Evolutionary conservation across 208 protist genomes (phyloP).

Genomic region (Perkinsela sp.): DNA sequence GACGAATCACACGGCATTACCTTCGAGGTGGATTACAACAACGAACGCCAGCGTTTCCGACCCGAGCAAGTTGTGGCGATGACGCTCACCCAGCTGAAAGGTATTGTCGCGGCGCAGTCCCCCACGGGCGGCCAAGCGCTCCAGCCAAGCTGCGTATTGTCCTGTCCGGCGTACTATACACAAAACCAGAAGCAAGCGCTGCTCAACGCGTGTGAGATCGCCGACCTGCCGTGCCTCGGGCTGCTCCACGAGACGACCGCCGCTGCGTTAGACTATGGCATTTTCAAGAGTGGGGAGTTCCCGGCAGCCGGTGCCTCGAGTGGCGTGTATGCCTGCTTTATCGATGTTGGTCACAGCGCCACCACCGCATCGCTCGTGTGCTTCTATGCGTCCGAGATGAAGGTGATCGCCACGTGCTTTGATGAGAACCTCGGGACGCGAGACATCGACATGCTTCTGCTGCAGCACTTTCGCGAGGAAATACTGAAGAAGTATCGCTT

Average conservation of each 20-base stretch:
- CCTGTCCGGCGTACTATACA: conserved; percentile 53
- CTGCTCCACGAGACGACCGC: conserved; percentile 65
- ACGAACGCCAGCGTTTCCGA: conserved; percentile 28
- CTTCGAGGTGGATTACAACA: conserved; percentile 46
- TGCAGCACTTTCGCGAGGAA: conserved; percentile 27
- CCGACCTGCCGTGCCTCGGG: conserved; percentile 48
- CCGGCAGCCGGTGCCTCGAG: conserved; percentile 20
- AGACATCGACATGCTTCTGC: conserved; percentile 44
- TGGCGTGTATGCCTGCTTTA: conserved; percentile 34
- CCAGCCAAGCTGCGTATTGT: conserved; percentile 29
- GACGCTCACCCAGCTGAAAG: conserved; percentile 38
- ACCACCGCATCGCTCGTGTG: conserved; percentile 32
- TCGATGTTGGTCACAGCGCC: conserved; percentile 54
- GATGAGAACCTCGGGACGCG: conserved; percentile 44
- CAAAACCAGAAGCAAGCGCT: conserved; percentile 38
- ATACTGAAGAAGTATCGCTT: conserved; percentile 56
- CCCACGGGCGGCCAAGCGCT: not conserved
- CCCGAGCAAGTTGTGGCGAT: conserved; percentile 70
- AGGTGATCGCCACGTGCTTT: conserved; percentile 31
- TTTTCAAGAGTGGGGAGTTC: conserved; percentile 38
- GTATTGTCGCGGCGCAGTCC: conserved; percentile 20
- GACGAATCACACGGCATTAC: conserved; percentile 17
- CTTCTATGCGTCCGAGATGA: conserved; percentile 50
- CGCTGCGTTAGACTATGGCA: conserved; percentile 56
- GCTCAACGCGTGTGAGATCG: conserved; percentile 45